These are phyloP conservation scores for Beauveria varroae DNA, from an alignment of 2,329 filamentous ascomycete genomes.

Conservation along the genomic window DNA sequence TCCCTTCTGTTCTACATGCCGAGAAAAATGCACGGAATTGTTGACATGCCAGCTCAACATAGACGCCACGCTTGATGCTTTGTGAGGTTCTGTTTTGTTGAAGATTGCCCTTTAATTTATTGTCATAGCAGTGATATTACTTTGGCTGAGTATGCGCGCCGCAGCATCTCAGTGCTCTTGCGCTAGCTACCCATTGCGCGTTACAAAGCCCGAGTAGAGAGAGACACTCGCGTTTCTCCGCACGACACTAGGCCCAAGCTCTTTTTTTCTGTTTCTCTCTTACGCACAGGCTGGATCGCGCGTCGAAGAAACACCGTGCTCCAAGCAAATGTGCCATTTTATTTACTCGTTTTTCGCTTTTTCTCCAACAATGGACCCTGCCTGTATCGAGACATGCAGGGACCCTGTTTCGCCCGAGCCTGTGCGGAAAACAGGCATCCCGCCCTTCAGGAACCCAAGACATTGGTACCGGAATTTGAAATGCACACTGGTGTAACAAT, in stretches of 20 bases:
- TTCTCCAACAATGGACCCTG: background rate
- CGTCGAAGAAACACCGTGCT: background rate
- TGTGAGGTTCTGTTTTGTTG: no score
- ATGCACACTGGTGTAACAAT: background rate
- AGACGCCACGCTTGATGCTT: no score
- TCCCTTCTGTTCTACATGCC: no score
- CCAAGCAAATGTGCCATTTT: background rate
- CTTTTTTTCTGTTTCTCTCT: background rate
- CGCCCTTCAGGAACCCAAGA: constrained; percentile 1
- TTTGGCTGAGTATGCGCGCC: no score
- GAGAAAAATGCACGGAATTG: no score
- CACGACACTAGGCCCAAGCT: background rate
- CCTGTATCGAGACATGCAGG: background rate
- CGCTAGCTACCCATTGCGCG: background rate
- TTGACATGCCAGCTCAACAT: no score
- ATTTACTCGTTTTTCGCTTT: background rate
- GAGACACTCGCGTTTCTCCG: background rate
- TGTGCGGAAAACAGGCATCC: background rate
- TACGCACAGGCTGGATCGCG: constrained; percentile 1
- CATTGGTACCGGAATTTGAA: constrained; percentile 2
- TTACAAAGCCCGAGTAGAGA: background rate
- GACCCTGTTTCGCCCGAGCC: constrained; percentile 2
- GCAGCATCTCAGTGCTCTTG: background rate
- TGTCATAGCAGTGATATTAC: no score
- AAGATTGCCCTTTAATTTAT: no score